These are phyloP conservation scores for Fusarium buharicum DNA, from an alignment of 2,329 filamentous ascomycete genomes.

Conservation along the genomic window DNA sequence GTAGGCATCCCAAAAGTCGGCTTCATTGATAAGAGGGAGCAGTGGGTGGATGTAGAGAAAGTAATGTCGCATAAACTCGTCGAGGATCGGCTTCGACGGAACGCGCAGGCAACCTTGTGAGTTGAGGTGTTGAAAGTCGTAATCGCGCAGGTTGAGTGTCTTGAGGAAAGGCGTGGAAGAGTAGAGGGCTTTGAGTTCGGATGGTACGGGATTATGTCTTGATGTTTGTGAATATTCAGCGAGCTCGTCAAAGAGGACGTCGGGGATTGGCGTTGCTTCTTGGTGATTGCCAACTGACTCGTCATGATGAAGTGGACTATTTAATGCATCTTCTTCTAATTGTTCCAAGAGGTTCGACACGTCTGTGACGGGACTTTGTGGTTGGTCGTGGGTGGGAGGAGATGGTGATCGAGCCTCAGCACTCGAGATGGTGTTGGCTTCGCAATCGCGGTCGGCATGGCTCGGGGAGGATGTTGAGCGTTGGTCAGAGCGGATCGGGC, in stretches of 20 bases:
- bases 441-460: constrained; percentile 2
- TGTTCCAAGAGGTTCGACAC: constrained; percentile 3
- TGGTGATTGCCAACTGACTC: constrained; percentile 8
- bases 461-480: constrained; percentile 1
- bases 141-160: constrained; percentile 29
- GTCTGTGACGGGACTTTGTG: constrained; percentile 9
- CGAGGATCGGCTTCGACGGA: constrained; percentile 33
- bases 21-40: constrained; percentile 33
- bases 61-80: constrained; percentile 35
- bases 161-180: constrained; percentile 34
- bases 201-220: constrained; percentile 11
- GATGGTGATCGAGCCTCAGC: constrained; percentile 10
- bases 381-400: constrained; percentile 6
- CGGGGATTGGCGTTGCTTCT: not conserved
- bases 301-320: not conserved
- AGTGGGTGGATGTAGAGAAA: constrained; percentile 37
- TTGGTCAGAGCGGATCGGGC: constrained; percentile 6
- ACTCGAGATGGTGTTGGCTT: constrained; percentile 15
- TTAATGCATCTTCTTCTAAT: constrained; percentile 13
- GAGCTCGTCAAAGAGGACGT: not conserved
- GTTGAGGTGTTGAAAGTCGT: constrained; percentile 25
- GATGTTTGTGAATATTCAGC: not conserved
- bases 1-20: constrained; percentile 32
- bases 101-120: constrained; percentile 34
- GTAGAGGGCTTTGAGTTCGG: constrained; percentile 35